A percentile compares a stretch with the other conserved stretches of the same genome.
These are phyloP conservation scores for Alnus rubra DNA, from an alignment of 306 rosid genomes.

Conservation along the genomic window DNA sequence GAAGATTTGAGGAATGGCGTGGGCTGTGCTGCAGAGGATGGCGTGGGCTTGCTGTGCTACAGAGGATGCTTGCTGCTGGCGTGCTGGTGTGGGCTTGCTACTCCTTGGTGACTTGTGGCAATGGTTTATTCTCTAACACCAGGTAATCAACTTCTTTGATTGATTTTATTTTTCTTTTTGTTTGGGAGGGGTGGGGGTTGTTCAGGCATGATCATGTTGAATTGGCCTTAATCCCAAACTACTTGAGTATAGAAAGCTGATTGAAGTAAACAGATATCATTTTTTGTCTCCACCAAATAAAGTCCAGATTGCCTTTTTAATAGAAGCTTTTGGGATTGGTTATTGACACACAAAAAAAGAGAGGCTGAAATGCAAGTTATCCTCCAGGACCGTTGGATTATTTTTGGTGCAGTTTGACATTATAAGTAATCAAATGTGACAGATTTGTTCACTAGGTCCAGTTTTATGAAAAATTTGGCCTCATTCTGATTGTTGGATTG, in stretches of 20 bases:
- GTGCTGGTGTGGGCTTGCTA: too few relatives aligned
- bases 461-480: neutral
- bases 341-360: neutral
- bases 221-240: neutral
- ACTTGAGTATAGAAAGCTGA: neutral
- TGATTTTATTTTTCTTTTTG: neutral
- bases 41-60: too few relatives aligned
- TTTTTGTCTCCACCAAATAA: neutral
- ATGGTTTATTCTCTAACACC: too few relatives aligned
- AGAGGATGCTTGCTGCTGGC: too few relatives aligned
- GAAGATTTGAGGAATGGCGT: too few relatives aligned
- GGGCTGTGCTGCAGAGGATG: too few relatives aligned
- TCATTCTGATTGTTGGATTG: neutral
- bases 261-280: neutral
- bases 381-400: neutral
- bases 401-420: neutral
- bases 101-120: too few relatives aligned
- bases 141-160: constrained; percentile 35
- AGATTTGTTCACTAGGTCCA: neutral
- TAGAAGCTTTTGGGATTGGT: neutral
- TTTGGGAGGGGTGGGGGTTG: neutral
- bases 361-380: neutral
- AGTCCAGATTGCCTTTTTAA: neutral
- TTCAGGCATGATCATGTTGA: neutral
- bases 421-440: neutral